These are phyloP conservation scores for Lachnellula cervina DNA, from an alignment of 2,329 filamentous ascomycete species.

Conservation along the genomic window DNA sequence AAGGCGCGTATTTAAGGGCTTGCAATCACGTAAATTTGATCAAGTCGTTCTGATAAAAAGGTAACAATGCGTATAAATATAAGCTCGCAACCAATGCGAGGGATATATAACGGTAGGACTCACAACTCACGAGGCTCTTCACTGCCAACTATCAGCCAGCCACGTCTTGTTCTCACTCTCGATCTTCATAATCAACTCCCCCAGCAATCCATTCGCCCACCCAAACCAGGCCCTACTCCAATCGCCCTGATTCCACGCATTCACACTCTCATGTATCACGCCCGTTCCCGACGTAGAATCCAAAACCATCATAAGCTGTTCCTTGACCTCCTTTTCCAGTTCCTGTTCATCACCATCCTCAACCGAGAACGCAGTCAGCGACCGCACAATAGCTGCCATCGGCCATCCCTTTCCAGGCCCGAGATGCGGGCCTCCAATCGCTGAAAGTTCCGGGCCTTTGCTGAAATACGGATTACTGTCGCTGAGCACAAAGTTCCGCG, in stretches of 20 bases:
- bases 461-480: constrained; percentile 74
- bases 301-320: constrained; percentile 24
- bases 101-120: too few relatives aligned
- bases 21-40: too few relatives aligned
- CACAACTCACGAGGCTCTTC: not conserved
- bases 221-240: constrained; percentile 55
- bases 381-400: constrained; percentile 50
- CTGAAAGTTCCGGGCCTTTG: constrained; percentile 46
- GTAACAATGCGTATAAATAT: too few relatives aligned
- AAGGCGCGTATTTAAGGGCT: too few relatives aligned
- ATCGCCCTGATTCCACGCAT: constrained; percentile 33
- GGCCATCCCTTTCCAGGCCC: constrained; percentile 54
- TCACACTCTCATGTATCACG: constrained; percentile 43
- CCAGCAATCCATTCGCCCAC: constrained; percentile 81
- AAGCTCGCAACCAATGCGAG: too few relatives aligned
- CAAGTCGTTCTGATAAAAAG: too few relatives aligned
- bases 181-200: constrained; percentile 48
- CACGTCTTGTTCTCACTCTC: constrained; percentile 16
- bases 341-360: constrained; percentile 9
- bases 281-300: constrained; percentile 29
- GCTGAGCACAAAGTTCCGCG: constrained; percentile 71
- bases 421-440: constrained; percentile 66
- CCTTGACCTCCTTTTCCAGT: constrained; percentile 26
- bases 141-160: constrained; percentile 20
- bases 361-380: constrained; percentile 40